Evolutionary conservation across 2,329 filamentous ascomycete species (phyloP), one percentile per base, ranked within the genome.

Genomic region (Sphaerulina populicola): DNA sequence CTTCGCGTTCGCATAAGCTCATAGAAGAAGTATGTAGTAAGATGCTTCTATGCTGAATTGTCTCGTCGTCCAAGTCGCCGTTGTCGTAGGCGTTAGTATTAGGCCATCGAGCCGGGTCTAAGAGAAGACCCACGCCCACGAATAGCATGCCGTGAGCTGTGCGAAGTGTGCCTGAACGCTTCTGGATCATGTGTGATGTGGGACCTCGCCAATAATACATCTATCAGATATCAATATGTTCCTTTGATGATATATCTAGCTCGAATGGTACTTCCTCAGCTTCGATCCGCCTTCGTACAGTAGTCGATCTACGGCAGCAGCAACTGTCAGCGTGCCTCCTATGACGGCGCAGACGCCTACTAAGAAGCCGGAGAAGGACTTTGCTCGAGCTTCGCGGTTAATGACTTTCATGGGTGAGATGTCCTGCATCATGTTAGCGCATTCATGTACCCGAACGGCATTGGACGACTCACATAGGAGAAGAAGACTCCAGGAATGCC

Each of bases 321-420:
- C 93, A 14, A 98, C 93, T 0, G 93, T 98, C 59, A 98, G 72
- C 0, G 93, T 98, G 60, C 93, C 93, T 55, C 93, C 93, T 45
- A 98, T 83, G 55, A 97, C 86, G 35, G 91, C 91, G 69, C 93
- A 98, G 15, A 98, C 81, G 43, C 93, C 93, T 1, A 93, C 91
- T 52, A 98, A 71, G 75, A 98, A 98, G 14, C 87, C 87, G 0
- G 88, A 82, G 68, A 98, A 94, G 4, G 85, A 86, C 76, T 97
- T 97, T 54, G 83, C 76, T 42, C 88, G 81, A 60, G 87, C 85
- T 73, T 98, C 94, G 49, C 90, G 85, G 75, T 98, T 98, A 72
- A 98, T 86, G 55, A 98, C 91, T 74, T 97, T 98, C 93, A 98
- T 98, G 4, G 93, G 93, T 2, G 91, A 97, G 69, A 98, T 98